These are phyloP conservation scores for Thelonectria blattea DNA, from an alignment of 2,329 filamentous ascomycete genomes.

Conservation along the genomic window DNA sequence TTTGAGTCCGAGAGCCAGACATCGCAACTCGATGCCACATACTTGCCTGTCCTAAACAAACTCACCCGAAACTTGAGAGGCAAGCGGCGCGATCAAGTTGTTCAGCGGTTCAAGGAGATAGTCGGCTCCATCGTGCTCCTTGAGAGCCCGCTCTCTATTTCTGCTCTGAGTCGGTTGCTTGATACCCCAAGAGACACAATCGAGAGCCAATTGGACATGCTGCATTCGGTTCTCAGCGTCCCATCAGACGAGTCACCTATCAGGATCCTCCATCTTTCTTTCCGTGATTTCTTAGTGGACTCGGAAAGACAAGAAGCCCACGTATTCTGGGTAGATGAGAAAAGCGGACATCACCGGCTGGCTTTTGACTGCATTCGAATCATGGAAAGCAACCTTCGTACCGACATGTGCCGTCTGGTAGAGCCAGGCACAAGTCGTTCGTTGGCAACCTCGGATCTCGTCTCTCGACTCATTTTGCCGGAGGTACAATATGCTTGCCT, in stretches of 20 bases:
- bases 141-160: conserved; percentile 39
- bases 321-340: conserved; percentile 23
- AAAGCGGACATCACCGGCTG: neutral
- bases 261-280: conserved; percentile 45
- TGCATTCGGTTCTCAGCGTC: conserved; percentile 45
- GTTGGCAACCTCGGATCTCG: neutral
- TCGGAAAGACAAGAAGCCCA: conserved; percentile 27
- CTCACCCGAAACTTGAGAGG: neutral
- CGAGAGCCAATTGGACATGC: conserved; percentile 31
- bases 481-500: conserved; percentile 38
- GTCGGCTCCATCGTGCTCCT: conserved; percentile 42
- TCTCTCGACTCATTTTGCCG: neutral
- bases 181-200: conserved; percentile 25
- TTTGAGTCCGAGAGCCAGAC: conserved; percentile 8
- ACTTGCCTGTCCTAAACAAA: conserved; percentile 26
- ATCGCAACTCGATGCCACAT: conserved; percentile 29
- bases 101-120: conserved; percentile 35
- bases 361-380: conserved; percentile 2
- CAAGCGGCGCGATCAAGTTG: neutral
- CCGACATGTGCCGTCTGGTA: neutral
- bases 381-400: neutral
- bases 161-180: conserved; percentile 39
- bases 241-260: conserved; percentile 29
- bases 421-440: neutral
- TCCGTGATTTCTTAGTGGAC: conserved; percentile 42